phyloP scores from a whole-genome alignment of 2,329 filamentous ascomycete species.

The Metarhizium robertsii region DNA sequence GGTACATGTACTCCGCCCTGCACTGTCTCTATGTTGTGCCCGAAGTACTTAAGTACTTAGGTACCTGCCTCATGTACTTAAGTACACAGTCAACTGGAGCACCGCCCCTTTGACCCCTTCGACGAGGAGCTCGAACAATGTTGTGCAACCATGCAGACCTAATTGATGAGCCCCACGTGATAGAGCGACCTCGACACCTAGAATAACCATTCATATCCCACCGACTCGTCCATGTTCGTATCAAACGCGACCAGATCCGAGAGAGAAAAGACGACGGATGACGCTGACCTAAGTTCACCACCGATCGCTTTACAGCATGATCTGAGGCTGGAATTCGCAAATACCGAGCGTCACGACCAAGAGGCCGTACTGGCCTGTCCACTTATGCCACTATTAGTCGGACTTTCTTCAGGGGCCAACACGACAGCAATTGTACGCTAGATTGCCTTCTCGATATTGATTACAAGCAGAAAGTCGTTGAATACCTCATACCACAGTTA shows the following conservation, averaged over 20 bases:
- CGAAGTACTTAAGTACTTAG: not conserved
- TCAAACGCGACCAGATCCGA: not conserved
- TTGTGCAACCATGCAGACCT: not conserved
- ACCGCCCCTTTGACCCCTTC: not conserved
- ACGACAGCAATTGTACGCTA: not conserved
- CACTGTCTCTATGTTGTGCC: not conserved
- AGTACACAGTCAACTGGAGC: not conserved
- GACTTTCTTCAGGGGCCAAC: not conserved
- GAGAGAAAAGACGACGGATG: not conserved
- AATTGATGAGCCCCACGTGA: constrained; percentile 8
- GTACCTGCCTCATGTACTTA: not conserved
- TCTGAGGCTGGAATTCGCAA: too few species aligned
- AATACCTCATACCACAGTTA: constrained; percentile 7
- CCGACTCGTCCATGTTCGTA: not conserved
- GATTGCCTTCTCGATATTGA: not conserved
- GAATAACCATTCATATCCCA: not conserved
- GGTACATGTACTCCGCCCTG: not conserved
- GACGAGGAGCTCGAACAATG: not conserved
- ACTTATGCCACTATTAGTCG: not conserved
- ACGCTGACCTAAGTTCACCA: too few species aligned
- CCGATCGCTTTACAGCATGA: too few species aligned
- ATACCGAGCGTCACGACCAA: too few species aligned
- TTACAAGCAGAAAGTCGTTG: not conserved
- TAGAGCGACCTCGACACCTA: not conserved
- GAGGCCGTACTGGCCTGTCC: too few species aligned